Evolutionary conservation across 257 asterid genomes (phyloP), one percentile per base, ranked within the genome.

Genomic region (Henckelia pumila): DNA sequence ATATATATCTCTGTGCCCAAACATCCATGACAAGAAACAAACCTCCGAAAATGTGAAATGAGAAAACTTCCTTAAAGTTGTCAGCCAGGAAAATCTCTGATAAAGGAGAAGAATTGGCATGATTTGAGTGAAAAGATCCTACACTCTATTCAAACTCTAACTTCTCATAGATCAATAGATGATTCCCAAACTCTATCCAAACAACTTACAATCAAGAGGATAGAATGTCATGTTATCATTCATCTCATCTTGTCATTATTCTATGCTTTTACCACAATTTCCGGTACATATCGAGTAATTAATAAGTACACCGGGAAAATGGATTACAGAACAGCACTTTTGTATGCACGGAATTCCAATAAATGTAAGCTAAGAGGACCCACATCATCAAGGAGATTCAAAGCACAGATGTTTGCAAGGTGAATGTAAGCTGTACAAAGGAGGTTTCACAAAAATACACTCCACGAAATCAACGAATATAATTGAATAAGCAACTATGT

Each of bases 61-160:
- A 25, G 26, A 35, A 56, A 30, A 49, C 21, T 50, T 49, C 71
- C 60, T 1, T 66, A 19, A 66, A 13, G 47, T 35, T 47, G 37
- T 53, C 69, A 78, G 61, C 68, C 55, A 60, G 19, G 64, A 17
- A 66, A 59, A 49, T 25, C 26, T 25, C 3, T 25, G 1, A 25
- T 1, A 25, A 25, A 25, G 26, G 26, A 25, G 26, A 25, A 14
- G 64, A 47, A 37, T 37, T 29, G 40, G 37, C 57, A 33, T 22
- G 40, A 40, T 55, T 66, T 61, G 55, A 44, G 70, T 47, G 70
- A 19, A 66, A 59, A 59, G 61, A 2, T 47, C 56, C 61, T 44
- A 56, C 9, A 22, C 21, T 30, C 14, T 49, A 35, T 21, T 30
- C 14, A 32, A 33, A 25, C 49, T n/a, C 17, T 37, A 37, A 37